These are phyloP conservation scores for Trifolium subterraneum DNA, from an alignment of 306 rosid species.

Conservation along the genomic window DNA sequence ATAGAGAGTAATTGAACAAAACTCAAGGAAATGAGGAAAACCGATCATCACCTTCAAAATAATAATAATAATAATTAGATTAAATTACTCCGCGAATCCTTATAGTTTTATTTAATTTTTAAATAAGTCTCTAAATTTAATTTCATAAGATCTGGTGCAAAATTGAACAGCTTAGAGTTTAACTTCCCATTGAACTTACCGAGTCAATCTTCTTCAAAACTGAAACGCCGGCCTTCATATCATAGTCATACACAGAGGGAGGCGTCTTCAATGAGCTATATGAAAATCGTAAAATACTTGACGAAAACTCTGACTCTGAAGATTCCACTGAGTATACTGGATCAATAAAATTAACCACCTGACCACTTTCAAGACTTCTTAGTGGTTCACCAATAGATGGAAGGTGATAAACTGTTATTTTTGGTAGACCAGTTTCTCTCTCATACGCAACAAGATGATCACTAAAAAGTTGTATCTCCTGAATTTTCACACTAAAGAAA, in stretches of 20 bases:
- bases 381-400: slow-evolving; percentile 74
- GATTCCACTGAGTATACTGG: slow-evolving; percentile 70
- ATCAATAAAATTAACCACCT: slow-evolving; percentile 68
- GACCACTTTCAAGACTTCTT: slow-evolving; percentile 63
- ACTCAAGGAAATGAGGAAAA: slow-evolving; percentile 25
- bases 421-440: slow-evolving; percentile 87
- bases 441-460: slow-evolving; percentile 72
- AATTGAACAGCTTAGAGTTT: slow-evolving; percentile 31
- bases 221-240: slow-evolving; percentile 72
- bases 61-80: neutral
- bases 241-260: slow-evolving; percentile 81
- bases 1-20: slow-evolving; percentile 31
- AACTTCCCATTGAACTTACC: slow-evolving; percentile 57
- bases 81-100: neutral
- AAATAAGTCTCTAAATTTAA: slow-evolving; percentile 5
- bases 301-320: slow-evolving; percentile 68
- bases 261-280: slow-evolving; percentile 94
- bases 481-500: slow-evolving; percentile 78
- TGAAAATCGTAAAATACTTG: slow-evolving; percentile 72
- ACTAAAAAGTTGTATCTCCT: slow-evolving; percentile 73
- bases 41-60: neutral
- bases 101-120: neutral
- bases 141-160: slow-evolving; percentile 20
- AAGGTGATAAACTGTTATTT: slow-evolving; percentile 68
- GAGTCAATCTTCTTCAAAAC: slow-evolving; percentile 79